Conservation (phyloP, 2,329 filamentous ascomycete species). For the Cercospora sesami region DNA sequence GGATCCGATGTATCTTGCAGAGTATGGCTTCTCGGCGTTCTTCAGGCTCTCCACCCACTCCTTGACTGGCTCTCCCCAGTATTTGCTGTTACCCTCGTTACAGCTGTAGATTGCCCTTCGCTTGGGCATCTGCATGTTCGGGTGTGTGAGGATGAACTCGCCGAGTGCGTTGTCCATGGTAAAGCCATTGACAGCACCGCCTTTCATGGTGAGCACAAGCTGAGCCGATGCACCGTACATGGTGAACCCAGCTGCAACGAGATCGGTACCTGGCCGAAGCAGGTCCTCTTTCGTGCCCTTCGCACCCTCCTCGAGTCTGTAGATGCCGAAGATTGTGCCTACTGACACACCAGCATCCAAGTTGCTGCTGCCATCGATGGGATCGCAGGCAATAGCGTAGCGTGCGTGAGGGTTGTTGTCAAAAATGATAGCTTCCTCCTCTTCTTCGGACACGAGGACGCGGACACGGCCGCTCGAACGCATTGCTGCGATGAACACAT, state of each 20-base stretch:
- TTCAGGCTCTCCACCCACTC: slow-evolving; percentile 89
- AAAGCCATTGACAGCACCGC: slow-evolving; percentile 90
- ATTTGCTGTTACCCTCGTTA: slow-evolving; percentile 96
- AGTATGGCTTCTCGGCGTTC: slow-evolving; percentile 77
- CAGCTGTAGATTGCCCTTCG: slow-evolving; percentile 89
- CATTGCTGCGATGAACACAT: slow-evolving; percentile 96
- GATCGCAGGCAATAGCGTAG: slow-evolving; percentile 95
- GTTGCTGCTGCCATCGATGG: slow-evolving; percentile 97
- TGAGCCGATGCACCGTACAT: slow-evolving; percentile 99
- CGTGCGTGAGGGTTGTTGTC: slow-evolving; percentile 69
- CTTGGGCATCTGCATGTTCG: slow-evolving; percentile 83
- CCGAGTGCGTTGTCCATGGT: slow-evolving; percentile 94
- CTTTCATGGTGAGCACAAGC: slow-evolving; percentile 95
- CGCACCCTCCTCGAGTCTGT: slow-evolving; percentile 79
- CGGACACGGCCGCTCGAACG: slow-evolving; percentile 85
- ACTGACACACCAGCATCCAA: slow-evolving; percentile 96
- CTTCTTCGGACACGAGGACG: slow-evolving; percentile 94
- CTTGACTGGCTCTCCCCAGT: slow-evolving; percentile 89
- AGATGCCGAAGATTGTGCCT: slow-evolving; percentile 94
- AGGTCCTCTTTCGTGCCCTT: slow-evolving; percentile 79
- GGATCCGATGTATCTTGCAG: slow-evolving; percentile 88
- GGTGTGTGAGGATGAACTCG: slow-evolving; percentile 98
- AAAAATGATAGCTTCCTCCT: slow-evolving; percentile 90
- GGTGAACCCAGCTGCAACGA: slow-evolving; percentile 95
- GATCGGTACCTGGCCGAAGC: slow-evolving; percentile 82